Evolutionary conservation across 73 alveolate genomes (phyloP).

Genomic region (Symbiodinium natans): DNA sequence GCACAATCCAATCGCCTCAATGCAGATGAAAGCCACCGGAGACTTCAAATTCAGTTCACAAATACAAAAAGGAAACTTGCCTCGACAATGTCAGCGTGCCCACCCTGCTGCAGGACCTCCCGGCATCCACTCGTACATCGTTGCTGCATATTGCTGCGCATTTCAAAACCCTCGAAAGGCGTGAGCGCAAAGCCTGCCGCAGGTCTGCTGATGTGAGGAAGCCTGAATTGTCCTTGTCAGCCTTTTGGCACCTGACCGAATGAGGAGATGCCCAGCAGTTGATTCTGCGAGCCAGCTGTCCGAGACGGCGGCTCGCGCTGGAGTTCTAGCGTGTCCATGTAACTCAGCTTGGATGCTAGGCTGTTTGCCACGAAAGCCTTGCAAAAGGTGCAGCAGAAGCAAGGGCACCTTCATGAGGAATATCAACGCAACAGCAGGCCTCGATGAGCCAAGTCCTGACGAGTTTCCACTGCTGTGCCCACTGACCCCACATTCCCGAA

Average conservation of each 20-base stretch:
- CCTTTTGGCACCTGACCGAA: slow-evolving; percentile 46
- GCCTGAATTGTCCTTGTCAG: slow-evolving; percentile 44
- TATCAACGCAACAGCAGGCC: background rate
- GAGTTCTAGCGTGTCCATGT: slow-evolving; percentile 34
- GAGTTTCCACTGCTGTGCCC: no score
- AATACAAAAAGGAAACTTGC: background rate
- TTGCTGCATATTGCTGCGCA: background rate
- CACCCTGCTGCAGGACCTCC: slow-evolving; percentile 57
- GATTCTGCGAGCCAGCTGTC: background rate
- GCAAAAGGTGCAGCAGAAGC: background rate
- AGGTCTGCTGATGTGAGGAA: slow-evolving; percentile 87
- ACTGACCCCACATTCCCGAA: no score
- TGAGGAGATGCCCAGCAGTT: background rate
- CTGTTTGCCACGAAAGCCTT: slow-evolving; percentile 61
- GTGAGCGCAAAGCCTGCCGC: slow-evolving; percentile 40
- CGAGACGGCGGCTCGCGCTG: slow-evolving; percentile 19
- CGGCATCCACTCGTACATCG: background rate
- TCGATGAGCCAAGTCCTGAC: slow-evolving; percentile 12
- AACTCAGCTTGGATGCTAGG: slow-evolving; percentile 65
- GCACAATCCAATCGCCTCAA: slow-evolving; percentile 79
- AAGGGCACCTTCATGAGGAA: no score
- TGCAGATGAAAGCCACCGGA: background rate
- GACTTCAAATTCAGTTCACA: no score
- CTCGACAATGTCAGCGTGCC: slow-evolving; percentile 75
- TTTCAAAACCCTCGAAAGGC: background rate